Evolutionary conservation across 106 monocot species (phyloP).

Genomic region (Chionographis japonica): DNA sequence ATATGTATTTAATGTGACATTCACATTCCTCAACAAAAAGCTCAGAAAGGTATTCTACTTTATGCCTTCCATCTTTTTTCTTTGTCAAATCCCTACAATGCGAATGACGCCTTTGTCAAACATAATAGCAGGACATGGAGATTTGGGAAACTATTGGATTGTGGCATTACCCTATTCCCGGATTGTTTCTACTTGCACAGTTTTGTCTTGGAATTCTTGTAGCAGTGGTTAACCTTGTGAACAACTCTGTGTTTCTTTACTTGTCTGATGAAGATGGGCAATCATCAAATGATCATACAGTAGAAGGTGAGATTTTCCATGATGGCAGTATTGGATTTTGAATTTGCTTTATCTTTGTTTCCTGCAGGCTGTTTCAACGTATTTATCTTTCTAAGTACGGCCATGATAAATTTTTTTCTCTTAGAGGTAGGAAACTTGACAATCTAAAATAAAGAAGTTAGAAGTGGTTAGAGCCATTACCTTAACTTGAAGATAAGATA

Average conservation of each 20-base stretch:
- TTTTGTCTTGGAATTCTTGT: constrained; percentile 88
- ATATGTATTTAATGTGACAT: constrained; percentile 91
- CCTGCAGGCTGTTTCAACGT: no score
- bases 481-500: no score
- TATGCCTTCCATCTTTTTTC: background rate
- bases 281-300: constrained; percentile 26
- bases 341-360: background rate
- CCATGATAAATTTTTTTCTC: no score
- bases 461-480: no score
- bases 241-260: constrained; percentile 80
- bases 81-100: background rate
- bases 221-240: constrained; percentile 87
- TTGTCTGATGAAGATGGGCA: constrained; percentile 46
- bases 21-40: constrained; percentile 82
- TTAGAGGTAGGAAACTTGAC: no score
- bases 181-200: constrained; percentile 86
- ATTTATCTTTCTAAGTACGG: no score
- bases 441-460: no score
- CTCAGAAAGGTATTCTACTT: constrained; percentile 60
- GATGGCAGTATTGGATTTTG: background rate
- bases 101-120: constrained; percentile 4
- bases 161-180: constrained; percentile 95
- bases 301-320: constrained; percentile 47
- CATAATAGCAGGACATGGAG: constrained; percentile 74
- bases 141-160: constrained; percentile 98